Conservation (phyloP, 495 filamentous ascomycete species). For the Trichoderma virens region DNA sequence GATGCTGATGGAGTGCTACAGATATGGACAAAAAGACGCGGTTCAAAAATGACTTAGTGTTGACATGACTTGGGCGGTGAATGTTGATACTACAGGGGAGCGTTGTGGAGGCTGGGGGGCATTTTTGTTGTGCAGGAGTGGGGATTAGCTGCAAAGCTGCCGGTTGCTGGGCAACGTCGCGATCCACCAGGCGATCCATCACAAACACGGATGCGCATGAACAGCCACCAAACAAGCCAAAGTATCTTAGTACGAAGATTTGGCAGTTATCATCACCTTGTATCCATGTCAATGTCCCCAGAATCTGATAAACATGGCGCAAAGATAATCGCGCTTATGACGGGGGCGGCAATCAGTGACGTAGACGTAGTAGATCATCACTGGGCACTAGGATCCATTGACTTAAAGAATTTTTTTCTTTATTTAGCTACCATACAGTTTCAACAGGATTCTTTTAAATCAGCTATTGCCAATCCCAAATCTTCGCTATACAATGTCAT, state of each 20-base stretch:
- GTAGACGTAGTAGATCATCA: too few species aligned
- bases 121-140: neutral
- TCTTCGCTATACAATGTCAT: neutral
- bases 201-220: neutral
- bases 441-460: too few species aligned
- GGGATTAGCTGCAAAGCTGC: neutral
- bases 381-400: too few species aligned
- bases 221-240: neutral
- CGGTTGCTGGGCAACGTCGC: slow-evolving; percentile 6
- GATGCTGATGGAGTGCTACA: neutral
- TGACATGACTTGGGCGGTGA: slow-evolving; percentile 2
- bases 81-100: slow-evolving; percentile 2
- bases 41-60: neutral
- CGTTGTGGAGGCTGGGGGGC: neutral
- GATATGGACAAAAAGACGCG: neutral
- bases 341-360: neutral
- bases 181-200: neutral
- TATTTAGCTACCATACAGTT: too few species aligned
- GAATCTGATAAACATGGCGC: neutral
- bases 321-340: neutral
- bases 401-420: too few species aligned
- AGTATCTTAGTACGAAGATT: too few species aligned
- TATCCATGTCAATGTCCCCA: neutral
- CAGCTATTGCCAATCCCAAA: neutral
- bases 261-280: too few species aligned